Evolutionary conservation across 208 protist species (phyloP).

Genomic region (Trypanosoma theileri): DNA sequence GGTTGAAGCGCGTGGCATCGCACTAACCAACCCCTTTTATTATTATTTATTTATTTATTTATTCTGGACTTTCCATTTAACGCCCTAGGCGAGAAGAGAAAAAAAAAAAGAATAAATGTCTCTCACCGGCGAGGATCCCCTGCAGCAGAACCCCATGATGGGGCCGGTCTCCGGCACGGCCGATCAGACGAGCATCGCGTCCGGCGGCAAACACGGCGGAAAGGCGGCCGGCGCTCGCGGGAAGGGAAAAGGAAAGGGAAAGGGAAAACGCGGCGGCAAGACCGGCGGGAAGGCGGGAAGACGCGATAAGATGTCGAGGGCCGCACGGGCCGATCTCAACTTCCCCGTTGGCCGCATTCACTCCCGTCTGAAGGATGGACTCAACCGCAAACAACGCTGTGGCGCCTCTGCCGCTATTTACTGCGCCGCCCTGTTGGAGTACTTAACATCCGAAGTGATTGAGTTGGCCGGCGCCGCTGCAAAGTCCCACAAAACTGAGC

Average conservation of each 20-base stretch:
- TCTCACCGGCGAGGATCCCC: slow-evolving; percentile 54
- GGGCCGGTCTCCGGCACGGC: slow-evolving; percentile 72
- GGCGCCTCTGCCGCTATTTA: slow-evolving; percentile 98
- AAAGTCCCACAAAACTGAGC: slow-evolving; percentile 96
- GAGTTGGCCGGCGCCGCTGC: slow-evolving; percentile 98
- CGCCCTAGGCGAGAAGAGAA: not conserved
- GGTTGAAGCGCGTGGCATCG: too few species aligned
- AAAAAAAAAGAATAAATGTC: slow-evolving; percentile 49
- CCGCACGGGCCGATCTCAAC: slow-evolving; percentile 89
- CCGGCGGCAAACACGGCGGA: slow-evolving; percentile 83
- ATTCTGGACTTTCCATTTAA: not conserved
- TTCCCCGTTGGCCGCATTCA: slow-evolving; percentile 99
- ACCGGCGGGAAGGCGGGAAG: slow-evolving; percentile 86
- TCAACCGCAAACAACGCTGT: slow-evolving; percentile 94
- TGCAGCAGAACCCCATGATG: slow-evolving; percentile 55
- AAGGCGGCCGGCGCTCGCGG: slow-evolving; percentile 54
- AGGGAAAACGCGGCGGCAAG: slow-evolving; percentile 85
- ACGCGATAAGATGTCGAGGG: slow-evolving; percentile 84
- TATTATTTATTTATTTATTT: not conserved
- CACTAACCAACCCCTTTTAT: too few species aligned
- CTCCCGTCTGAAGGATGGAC: slow-evolving; percentile 96
- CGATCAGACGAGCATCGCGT: slow-evolving; percentile 86
- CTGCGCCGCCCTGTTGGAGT: slow-evolving; percentile 98
- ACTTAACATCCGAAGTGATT: slow-evolving; percentile 98
- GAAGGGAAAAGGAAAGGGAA: slow-evolving; percentile 89